Evolutionary conservation across 2,329 filamentous ascomycete genomes (phyloP).

Genomic region (Bipolaris bicolor): DNA sequence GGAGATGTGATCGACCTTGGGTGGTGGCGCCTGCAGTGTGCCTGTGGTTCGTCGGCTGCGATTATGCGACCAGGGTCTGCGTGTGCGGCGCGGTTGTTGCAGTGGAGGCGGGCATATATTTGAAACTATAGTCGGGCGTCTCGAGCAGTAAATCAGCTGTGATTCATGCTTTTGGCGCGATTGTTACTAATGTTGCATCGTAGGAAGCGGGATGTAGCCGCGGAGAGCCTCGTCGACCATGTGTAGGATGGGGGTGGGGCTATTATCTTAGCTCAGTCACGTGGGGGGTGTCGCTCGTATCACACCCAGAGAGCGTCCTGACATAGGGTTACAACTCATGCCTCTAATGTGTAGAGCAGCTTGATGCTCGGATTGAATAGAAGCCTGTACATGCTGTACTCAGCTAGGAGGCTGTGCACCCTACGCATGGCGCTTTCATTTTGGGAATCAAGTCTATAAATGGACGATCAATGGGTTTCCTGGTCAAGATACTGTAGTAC

Average conservation of each 20-base stretch:
- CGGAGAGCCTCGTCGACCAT: neutral
- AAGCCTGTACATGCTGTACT: neutral
- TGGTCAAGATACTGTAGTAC: neutral
- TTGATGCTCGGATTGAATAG: too few species aligned
- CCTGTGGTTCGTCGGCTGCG: slow-evolving; percentile 10
- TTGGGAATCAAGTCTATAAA: neutral
- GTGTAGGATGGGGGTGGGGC: neutral
- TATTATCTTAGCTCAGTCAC: neutral
- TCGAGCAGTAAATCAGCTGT: neutral
- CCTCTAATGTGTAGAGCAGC: neutral
- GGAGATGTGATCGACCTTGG: neutral
- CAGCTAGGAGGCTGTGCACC: neutral
- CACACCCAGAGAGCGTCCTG: neutral
- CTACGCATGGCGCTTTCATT: neutral
- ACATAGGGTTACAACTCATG: neutral
- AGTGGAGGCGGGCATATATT: neutral
- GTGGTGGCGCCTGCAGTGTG: slow-evolving; percentile 14
- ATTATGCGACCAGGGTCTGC: slow-evolving; percentile 7
- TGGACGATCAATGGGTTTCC: neutral
- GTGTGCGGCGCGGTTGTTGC: slow-evolving; percentile 8
- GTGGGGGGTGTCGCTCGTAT: neutral
- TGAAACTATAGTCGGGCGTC: slow-evolving; percentile 13
- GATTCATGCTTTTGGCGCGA: neutral
- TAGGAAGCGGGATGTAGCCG: neutral
- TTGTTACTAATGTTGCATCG: neutral